Conservation (phyloP, 1,284 basidiomycete species). For the Ceratobasidium sp. region DNA sequence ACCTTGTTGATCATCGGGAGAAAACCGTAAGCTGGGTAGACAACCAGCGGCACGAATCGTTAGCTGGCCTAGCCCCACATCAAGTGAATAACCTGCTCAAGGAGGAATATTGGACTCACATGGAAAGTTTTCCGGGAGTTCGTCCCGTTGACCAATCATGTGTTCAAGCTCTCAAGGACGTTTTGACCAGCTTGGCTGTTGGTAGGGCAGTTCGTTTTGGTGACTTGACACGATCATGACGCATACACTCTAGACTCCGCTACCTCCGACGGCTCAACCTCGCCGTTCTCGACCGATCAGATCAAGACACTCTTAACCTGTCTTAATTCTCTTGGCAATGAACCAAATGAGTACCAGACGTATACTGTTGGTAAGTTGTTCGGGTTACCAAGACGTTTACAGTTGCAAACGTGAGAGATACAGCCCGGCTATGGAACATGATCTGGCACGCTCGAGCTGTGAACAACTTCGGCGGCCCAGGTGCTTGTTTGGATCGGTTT, state of each 20-base stretch:
- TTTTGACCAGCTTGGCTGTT: not conserved
- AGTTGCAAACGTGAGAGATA: not conserved
- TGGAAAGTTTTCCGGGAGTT: not conserved
- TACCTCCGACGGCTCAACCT: constrained; percentile 14
- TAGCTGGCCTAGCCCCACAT: not conserved
- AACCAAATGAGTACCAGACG: constrained; percentile 1
- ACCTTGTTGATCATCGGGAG: not conserved
- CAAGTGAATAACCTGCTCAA: not conserved
- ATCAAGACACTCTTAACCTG: not conserved
- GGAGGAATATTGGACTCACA: constrained; percentile 14
- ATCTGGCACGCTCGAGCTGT: constrained; percentile 21
- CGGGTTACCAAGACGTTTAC: not conserved
- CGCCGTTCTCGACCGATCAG: constrained; percentile 3
- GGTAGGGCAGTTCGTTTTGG: not conserved
- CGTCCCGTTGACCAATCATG: not conserved
- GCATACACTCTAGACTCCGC: not conserved
- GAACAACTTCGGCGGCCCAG: constrained; percentile 1
- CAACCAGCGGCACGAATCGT: not conserved
- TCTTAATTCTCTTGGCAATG: not conserved
- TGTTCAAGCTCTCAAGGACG: not conserved
- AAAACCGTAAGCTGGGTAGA: constrained; percentile 3
- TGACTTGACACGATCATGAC: no score
- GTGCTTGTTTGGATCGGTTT: constrained; percentile 28
- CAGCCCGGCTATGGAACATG: constrained; percentile 29
- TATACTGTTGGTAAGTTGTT: not conserved